Base-by-base conservation (phyloP, 2,329 filamentous ascomycete species). In the Decorospora gaudefroyi region DNA sequence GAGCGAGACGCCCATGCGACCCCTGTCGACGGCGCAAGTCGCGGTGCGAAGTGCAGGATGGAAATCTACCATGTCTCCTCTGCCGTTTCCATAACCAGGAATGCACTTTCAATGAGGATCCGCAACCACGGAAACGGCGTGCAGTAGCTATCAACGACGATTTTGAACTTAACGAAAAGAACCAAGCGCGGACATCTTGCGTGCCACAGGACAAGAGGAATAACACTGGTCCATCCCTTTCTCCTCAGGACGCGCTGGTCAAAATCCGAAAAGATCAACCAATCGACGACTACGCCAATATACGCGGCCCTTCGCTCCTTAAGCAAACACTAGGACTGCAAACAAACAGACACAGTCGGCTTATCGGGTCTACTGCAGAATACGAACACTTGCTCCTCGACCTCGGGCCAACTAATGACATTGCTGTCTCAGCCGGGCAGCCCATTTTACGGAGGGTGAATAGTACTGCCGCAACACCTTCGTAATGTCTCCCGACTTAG, bases 121-220 rank as follows among this genome's bases (percentile, higher is more conserved):
- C 85, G 11, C 81, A 81, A 59, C 80, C 83, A 46, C 79, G 85
- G 57, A 89, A 88, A 74, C 78, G 86, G 62, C 87, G 87, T 72
- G 55, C 64, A 21, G 19, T 45, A 19, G 31, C 15, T 2, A n/a
- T 26, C 25, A 29, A 30, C n/a, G 29, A 40, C 37, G 13, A 30
- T 27, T 39, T 46, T 46, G 23, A 59, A 46, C 15, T 23, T 8
- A 27, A 19, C 22, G 17, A 19, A 23, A 21, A 27, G 6, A 11
- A 6, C 8, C 30, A 23, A 13, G 32, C 25, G 10, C 13, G 27
- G 8, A 16, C 47, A 13, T 32, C 53, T 12, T 29, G 28, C 27
- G 27, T 30, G 12, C 28, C 18, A 21, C 10, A 34, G 7, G 26
- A 22, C 9, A n/a, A 25, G 9, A 21, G 32, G 9, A 35, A 10